Evolutionary conservation across 2,329 filamentous ascomycete species (phyloP), one percentile per base, ranked within the genome.

Genomic region (Colletotrichum gloeosporioides): DNA sequence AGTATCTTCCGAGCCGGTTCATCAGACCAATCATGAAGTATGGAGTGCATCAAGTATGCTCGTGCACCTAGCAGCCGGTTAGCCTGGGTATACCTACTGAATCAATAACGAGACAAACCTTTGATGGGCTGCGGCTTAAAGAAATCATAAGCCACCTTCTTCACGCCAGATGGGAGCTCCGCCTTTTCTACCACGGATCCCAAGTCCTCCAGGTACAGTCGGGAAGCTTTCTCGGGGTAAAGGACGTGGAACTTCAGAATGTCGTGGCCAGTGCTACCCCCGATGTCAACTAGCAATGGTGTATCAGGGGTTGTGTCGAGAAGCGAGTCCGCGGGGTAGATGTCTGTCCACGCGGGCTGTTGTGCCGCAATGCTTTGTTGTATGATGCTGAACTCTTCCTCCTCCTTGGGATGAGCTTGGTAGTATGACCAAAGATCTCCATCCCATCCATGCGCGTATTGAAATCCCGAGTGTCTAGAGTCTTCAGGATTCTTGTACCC

Each of bases 1-100:
- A 87, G 81, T 62, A 90, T 88, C 68, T 81, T 79, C 10, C 83
- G 76, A 6, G 82, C 81, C 63, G 88, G 83, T 16, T 83, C 81
- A 70, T 91, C 89, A 0, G 89, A 85, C 88, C 89, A 90, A 82
- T 91, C 89, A 80, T 91, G 90, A 13, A 92, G 83, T 65, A 91
- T 89, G 76, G 87, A 83, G 78, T 89, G 89, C 77, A 92, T 80
- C 59, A 91, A 81, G 81, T 89, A 91, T 66, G 89, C 84, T 63
- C 88, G 88, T 8, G 87, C 89, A 10, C 65, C 66, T 69, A 8
- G 6, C 2, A 6, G 4, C 32, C 1, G 3, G 62, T 9, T 0
- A 34, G 1, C 0, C 25, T 0, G 10, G 29, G 6, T 10, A 8
- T 6, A 15, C 44, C 9, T 25, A 22, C 18, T 0, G 1, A 16